Base-by-base conservation (phyloP, 2,329 filamentous ascomycete species). In the Colletotrichum tanaceti region DNA sequence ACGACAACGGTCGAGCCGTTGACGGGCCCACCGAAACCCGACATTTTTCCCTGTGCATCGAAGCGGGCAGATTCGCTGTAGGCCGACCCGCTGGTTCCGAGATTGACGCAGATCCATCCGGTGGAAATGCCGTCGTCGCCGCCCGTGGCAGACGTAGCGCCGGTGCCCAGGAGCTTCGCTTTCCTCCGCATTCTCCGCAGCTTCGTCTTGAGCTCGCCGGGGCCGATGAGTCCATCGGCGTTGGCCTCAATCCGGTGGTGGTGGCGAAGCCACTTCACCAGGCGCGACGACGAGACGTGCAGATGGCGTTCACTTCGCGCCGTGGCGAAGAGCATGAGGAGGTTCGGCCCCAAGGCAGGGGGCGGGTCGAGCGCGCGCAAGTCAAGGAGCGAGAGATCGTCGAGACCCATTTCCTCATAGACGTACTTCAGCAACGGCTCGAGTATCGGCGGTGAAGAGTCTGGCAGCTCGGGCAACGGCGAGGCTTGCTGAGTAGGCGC, bases 81-180 rank as follows among this genome's bases (percentile, higher is more conserved):
- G n/a, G 85, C 82, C 24, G 87, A 86, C 50, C 91, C 87, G 1
- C 93, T 85, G 18, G 87, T 87, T 5, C 93, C 93, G 11, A 96
- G 87, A 76, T 97, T 97, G 70, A 98, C 92, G 79, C 96, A 99
- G 22, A 99, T 91, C 96, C 96, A 99, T 11, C 94, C 94, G 0
- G 95, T 98, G 14, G 91, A 90, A 60, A 97, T 92, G 2, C 94
- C 95, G 75, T 98, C 93, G 73, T 97, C 94, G 1, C 86, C 82
- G 55, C 86, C 86, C 16, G 85, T 85, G 13, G 88, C 87, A 6
- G 88, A 83, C 54, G 87, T 85, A n/a, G 89, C 89, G 0, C 89
- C 87, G 68, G 87, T 91, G 16, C 92, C 93, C 73, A 97, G 82
- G 70, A 98, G 83, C 78, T 93, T 93, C 39, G 93, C 92, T 73